Conservation (phyloP, 1,139 yeast species). For the Arxiozyma bovina region DNA sequence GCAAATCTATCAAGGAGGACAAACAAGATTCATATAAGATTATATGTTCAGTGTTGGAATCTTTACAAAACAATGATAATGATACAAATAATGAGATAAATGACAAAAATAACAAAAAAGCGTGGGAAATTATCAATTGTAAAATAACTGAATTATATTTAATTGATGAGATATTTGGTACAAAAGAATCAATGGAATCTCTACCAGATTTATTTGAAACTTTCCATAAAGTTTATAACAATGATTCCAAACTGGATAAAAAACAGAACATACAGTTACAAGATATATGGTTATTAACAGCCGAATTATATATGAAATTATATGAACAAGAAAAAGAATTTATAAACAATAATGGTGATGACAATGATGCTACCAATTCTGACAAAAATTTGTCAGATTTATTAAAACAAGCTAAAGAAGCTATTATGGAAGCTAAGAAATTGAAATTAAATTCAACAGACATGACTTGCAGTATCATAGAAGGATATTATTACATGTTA, state of each 20-base stretch:
- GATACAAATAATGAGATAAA: not conserved
- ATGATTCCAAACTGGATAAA: constrained; percentile 9
- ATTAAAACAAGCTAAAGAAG: constrained; percentile 53
- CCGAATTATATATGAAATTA: constrained; percentile 50
- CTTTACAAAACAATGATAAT: constrained; percentile 20
- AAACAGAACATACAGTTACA: constrained; percentile 33
- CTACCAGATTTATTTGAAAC: constrained; percentile 59
- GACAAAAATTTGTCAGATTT: constrained; percentile 36
- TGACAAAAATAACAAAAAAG: constrained; percentile 29
- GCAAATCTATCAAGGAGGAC: constrained; percentile 46
- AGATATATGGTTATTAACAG: constrained; percentile 67
- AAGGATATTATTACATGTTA: constrained; percentile 41
- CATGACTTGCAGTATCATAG: constrained; percentile 45
- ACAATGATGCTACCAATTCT: not conserved
- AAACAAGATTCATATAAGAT: constrained; percentile 39
- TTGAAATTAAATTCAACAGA: constrained; percentile 21
- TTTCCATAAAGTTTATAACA: constrained; percentile 27
- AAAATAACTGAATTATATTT: constrained; percentile 70
- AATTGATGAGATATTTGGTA: constrained; percentile 55
- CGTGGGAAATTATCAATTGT: constrained; percentile 52
- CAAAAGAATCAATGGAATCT: constrained; percentile 51
- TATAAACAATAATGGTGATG: constrained; percentile 8
- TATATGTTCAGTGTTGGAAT: constrained; percentile 35
- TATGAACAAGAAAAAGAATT: constrained; percentile 4
- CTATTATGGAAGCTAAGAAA: constrained; percentile 64